Evolutionary conservation across 805 yeast species (phyloP).

Genomic region (Candida nitratophila): DNA sequence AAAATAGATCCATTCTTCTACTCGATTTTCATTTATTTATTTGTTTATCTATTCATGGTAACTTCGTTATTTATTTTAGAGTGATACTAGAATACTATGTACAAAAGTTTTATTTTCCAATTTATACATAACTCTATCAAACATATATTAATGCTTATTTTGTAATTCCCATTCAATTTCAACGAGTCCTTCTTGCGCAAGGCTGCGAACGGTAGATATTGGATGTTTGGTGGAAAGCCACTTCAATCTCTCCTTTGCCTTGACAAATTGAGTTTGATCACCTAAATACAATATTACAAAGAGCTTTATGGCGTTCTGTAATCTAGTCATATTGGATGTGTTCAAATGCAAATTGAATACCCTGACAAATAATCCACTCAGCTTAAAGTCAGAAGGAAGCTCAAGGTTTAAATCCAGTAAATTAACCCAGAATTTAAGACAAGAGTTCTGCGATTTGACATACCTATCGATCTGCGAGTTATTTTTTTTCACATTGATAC

Average conservation of each 20-base stretch:
- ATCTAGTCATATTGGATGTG: constrained; percentile 31
- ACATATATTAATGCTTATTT: not conserved
- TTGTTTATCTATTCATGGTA: too few relatives aligned
- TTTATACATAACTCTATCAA: not conserved
- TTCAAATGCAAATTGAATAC: constrained; percentile 52
- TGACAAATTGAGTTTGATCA: constrained; percentile 6
- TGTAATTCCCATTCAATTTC: constrained; percentile 10
- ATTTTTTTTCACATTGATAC: not conserved
- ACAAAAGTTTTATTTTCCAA: too few relatives aligned
- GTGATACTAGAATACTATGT: too few relatives aligned
- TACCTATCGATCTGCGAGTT: constrained; percentile 6
- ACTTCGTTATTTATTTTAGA: too few relatives aligned
- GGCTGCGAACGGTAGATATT: constrained; percentile 7
- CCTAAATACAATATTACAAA: constrained; percentile 32
- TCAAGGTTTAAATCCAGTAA: constrained; percentile 31
- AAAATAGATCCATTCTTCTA: too few relatives aligned
- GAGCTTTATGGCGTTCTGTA: constrained; percentile 33
- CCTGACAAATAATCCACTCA: constrained; percentile 35
- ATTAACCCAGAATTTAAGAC: constrained; percentile 25
- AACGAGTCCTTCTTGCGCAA: constrained; percentile 14
- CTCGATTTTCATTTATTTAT: too few relatives aligned
- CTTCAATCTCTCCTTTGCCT: constrained; percentile 13
- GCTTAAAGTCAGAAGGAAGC: constrained; percentile 24
- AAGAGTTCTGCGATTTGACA: constrained; percentile 16
- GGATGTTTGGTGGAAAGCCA: constrained; percentile 22